Evolutionary conservation across 2,329 filamentous ascomycete genomes (phyloP).

Genomic region (Rhinocladiella similis): DNA sequence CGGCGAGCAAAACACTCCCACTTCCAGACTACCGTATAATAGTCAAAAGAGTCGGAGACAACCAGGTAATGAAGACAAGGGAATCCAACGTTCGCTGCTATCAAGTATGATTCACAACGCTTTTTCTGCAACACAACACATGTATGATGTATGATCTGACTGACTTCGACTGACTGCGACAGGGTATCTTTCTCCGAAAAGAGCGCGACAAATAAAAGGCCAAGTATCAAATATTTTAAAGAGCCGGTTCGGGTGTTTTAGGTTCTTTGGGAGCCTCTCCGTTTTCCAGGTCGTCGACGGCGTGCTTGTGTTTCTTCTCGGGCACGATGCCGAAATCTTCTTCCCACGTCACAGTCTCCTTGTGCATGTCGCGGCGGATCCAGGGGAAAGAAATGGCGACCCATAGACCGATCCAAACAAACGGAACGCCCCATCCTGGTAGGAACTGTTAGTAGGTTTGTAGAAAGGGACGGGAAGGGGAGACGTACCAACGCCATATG

Average conservation of each 20-base stretch:
- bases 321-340: conserved; percentile 22
- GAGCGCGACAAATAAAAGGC: too few species aligned
- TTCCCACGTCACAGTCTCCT: conserved; percentile 45
- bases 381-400: conserved; percentile 47
- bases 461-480: neutral
- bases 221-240: neutral
- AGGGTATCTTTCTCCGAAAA: neutral
- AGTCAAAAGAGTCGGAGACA: too few species aligned
- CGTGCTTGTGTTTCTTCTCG: conserved; percentile 13
- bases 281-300: conserved; percentile 8
- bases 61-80: neutral
- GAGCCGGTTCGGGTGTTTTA: conserved; percentile 17
- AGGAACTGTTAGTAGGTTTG: neutral
- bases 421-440: conserved; percentile 45
- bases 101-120: neutral
- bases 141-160: too few species aligned
- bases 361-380: conserved; percentile 46
- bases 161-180: neutral
- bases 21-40: too few species aligned
- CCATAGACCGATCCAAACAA: conserved; percentile 46
- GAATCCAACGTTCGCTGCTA: neutral
- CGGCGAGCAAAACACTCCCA: too few species aligned
- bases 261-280: conserved; percentile 4
- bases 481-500: conserved; percentile 41
- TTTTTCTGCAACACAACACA: neutral